Conservation (phyloP, 2,329 filamentous ascomycete genomes). For the Pestalotiopsis sp. region DNA sequence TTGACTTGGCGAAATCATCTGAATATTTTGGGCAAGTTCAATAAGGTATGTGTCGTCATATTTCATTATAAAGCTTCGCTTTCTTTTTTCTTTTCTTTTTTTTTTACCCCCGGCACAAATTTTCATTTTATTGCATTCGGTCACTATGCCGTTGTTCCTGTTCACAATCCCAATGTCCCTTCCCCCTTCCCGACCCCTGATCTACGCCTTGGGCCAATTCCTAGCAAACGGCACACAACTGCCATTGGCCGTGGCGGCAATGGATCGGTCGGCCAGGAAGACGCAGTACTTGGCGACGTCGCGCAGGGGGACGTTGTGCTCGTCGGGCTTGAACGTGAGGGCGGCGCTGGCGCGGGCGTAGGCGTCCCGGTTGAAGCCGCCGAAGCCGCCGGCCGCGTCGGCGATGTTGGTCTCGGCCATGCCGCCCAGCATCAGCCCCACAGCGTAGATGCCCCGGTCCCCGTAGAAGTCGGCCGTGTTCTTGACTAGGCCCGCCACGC, state of each 20-base stretch:
- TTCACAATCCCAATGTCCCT: background rate
- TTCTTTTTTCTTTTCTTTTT: too few relatives aligned
- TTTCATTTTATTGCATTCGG: background rate
- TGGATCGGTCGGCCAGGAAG: slow-evolving; percentile 24
- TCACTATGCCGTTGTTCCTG: background rate
- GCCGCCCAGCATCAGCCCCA: slow-evolving; percentile 53
- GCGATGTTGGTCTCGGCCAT: slow-evolving; percentile 57
- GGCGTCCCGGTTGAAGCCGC: slow-evolving; percentile 35
- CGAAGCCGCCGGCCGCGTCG: slow-evolving; percentile 38
- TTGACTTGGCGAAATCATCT: too few relatives aligned
- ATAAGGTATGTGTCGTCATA: too few relatives aligned
- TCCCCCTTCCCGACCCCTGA: accelerated
- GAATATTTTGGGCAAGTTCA: too few relatives aligned
- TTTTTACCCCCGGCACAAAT: too few relatives aligned
- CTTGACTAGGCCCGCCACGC: slow-evolving; percentile 54
- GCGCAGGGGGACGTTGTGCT: slow-evolving; percentile 28
- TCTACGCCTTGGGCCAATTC: slow-evolving; percentile 25
- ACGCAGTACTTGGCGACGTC: slow-evolving; percentile 39
- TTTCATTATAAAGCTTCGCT: too few relatives aligned
- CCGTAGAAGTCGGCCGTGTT: slow-evolving; percentile 61
- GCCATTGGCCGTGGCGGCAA: slow-evolving; percentile 25
- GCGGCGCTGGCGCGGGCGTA: slow-evolving; percentile 27
- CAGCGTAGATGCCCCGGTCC: slow-evolving; percentile 53
- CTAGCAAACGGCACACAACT: slow-evolving; percentile 23
- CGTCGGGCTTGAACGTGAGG: slow-evolving; percentile 30